phyloP scores from a whole-genome alignment of 2,329 filamentous ascomycete species.

The Xylaria sp. region DNA sequence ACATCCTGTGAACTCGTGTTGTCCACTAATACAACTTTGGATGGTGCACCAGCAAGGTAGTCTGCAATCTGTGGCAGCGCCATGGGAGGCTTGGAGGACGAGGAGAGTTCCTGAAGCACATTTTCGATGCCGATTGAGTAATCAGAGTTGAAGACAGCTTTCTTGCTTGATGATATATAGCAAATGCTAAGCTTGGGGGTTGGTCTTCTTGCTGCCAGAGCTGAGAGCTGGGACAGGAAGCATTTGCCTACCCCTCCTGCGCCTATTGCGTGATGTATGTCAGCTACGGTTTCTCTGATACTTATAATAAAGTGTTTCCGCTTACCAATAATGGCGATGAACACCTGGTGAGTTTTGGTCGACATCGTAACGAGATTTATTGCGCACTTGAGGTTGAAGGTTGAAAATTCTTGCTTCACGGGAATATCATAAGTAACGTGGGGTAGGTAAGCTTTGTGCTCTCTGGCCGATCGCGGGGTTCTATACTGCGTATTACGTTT shows the following conservation, averaged over 20 bases:
- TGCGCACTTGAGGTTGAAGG: constrained; percentile 48
- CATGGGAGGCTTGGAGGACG: constrained; percentile 72
- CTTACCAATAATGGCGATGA: constrained; percentile 61
- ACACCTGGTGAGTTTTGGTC: constrained; percentile 58
- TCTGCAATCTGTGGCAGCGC: constrained; percentile 76
- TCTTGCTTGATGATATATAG: constrained; percentile 87
- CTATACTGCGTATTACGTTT: background rate
- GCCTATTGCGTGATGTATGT: constrained; percentile 62
- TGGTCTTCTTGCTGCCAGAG: constrained; percentile 72
- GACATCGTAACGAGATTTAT: constrained; percentile 27
- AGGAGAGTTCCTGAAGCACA: constrained; percentile 69
- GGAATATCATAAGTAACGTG: constrained; percentile 30
- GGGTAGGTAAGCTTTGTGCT: constrained; percentile 38
- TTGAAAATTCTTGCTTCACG: constrained; percentile 12
- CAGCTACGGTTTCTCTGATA: constrained; percentile 16
- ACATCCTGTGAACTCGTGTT: constrained; percentile 93
- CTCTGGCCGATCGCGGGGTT: constrained; percentile 47
- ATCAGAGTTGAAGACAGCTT: constrained; percentile 78
- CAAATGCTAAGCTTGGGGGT: constrained; percentile 79
- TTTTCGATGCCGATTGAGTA: constrained; percentile 74
- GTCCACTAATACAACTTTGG: constrained; percentile 86
- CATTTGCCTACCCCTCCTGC: constrained; percentile 92
- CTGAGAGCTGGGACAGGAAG: constrained; percentile 84
- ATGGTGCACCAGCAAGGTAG: constrained; percentile 81
- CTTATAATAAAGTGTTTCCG: constrained; percentile 3